Base-by-base conservation (phyloP, 495 filamentous ascomycete species). In the Oleoguttula mirabilis region DNA sequence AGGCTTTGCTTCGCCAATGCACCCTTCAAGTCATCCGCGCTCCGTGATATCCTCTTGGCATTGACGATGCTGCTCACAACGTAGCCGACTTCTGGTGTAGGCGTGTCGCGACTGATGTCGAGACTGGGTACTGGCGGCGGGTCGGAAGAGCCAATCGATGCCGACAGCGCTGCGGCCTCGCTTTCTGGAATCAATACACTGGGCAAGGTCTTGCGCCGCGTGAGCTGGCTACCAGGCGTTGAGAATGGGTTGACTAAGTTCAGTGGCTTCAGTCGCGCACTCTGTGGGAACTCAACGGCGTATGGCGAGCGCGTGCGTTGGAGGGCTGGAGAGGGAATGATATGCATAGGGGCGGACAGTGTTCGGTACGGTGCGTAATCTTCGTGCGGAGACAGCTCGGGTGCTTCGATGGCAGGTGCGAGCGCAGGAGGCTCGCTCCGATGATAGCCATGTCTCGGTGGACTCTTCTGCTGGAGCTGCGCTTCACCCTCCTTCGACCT, bases 211-310 rank as follows among this genome's bases (percentile, higher is more conserved):
- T 43, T 51, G n/a, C 39, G 48, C 16, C 48, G 21, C 5, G 39
- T 20, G 17, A 51, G 38, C 30, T 41, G 36, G 24, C 45, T 55
- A 1, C 48, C 49, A 33, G 52, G 48, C 8, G 50, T 45, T 11
- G 50, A 15, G 45, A 30, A 48, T 16, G 50, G 50, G 15, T 48
- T 30, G 17, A 43, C 45, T 3, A 55, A 24, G n/a, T 45, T 41
- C 16, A 55, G 15, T 12, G 52, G 52, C 33, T 55, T 55, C 36
- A 55, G 19, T 1, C 45, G 31, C 14, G 48, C 36, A 19, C 43
- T 43, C 14, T 52, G 43, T 4, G 52, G 52, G 40, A 55, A 55
- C 20, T 55, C 39, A 3, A 55, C 52, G 8, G 52, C 52, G 32
- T 53, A 53, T 3, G 52, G 52, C 12, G 52, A 51, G 10, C 45